Percentiles rank a stretch among this genome's conserved stretches.
Evolutionary conservation across 179 eudicot genomes (phyloP).

Genomic region (Corrigiola litoralis): DNA sequence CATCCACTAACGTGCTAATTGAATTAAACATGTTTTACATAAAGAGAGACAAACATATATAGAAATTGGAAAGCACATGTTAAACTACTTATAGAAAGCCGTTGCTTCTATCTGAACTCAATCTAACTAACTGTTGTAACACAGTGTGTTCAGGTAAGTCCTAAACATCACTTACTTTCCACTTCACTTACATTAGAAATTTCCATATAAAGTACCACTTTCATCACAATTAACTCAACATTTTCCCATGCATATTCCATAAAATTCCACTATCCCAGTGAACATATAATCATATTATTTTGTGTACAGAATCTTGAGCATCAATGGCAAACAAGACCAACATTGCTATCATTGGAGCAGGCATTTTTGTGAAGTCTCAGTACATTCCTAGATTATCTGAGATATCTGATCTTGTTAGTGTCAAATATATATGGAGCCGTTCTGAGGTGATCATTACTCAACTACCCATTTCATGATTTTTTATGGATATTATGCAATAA

Average conservation of each 20-base stretch:
- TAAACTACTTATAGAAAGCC: too few relatives aligned
- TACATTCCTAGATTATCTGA: constrained; percentile 88
- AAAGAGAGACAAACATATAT: too few relatives aligned
- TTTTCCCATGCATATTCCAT: neutral
- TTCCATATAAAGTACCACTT: neutral
- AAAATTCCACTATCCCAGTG: neutral
- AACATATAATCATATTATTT: neutral
- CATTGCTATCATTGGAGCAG: constrained; percentile 90
- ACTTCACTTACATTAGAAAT: too few relatives aligned
- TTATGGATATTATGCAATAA: too few relatives aligned
- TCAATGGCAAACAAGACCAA: constrained; percentile 38
- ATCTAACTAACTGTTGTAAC: too few relatives aligned
- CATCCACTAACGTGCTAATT: too few relatives aligned
- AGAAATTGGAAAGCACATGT: too few relatives aligned
- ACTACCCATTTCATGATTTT: neutral
- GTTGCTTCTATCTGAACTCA: too few relatives aligned
- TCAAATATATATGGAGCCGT: constrained; percentile 91
- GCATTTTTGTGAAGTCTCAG: constrained; percentile 68
- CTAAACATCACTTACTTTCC: too few relatives aligned
- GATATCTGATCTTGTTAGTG: constrained; percentile 56
- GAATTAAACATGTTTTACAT: too few relatives aligned
- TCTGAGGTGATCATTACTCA: constrained; percentile 42
- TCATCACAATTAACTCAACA: neutral
- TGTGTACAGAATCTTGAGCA: neutral
- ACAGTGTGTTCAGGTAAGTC: too few relatives aligned